Percentiles rank a stretch among this genome's conserved stretches.
These are phyloP conservation scores for Carex pumila DNA, from an alignment of 176 grass and related monocot genomes.

Conservation along the genomic window DNA sequence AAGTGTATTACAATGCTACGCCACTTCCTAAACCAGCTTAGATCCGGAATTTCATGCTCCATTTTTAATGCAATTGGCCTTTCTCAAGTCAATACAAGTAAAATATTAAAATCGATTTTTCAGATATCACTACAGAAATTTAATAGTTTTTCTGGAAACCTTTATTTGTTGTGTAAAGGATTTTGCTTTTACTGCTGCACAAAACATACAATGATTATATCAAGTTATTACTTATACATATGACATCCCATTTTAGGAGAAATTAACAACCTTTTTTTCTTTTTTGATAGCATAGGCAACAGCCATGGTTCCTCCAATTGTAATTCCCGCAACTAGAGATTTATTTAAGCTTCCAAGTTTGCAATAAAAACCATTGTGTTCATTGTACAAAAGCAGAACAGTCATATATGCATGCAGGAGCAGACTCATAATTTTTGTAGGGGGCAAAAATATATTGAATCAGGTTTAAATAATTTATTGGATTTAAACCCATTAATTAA, in stretches of 20 bases:
- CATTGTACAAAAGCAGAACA: too few relatives aligned
- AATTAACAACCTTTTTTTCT: background rate
- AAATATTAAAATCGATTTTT: background rate
- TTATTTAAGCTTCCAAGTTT: background rate
- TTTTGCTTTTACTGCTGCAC: background rate
- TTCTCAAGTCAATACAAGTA: background rate
- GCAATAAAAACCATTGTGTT: too few relatives aligned
- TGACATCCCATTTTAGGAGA: background rate
- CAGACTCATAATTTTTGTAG: too few relatives aligned
- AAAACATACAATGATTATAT: background rate
- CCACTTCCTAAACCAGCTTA: conserved; percentile 2
- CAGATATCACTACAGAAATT: too few relatives aligned
- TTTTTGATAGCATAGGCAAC: conserved; percentile 33
- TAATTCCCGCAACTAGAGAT: conserved; percentile 25
- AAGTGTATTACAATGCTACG: background rate
- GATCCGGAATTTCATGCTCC: background rate
- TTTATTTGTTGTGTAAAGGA: background rate
- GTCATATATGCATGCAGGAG: too few relatives aligned
- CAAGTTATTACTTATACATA: background rate
- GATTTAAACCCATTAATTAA: too few relatives aligned
- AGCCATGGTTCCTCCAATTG: conserved; percentile 34
- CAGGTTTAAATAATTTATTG: too few relatives aligned
- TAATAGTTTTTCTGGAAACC: background rate
- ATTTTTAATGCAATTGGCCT: background rate
- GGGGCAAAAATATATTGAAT: too few relatives aligned